Conservation (phyloP, 805 yeast species). For the Teunomyces cretensis region DNA sequence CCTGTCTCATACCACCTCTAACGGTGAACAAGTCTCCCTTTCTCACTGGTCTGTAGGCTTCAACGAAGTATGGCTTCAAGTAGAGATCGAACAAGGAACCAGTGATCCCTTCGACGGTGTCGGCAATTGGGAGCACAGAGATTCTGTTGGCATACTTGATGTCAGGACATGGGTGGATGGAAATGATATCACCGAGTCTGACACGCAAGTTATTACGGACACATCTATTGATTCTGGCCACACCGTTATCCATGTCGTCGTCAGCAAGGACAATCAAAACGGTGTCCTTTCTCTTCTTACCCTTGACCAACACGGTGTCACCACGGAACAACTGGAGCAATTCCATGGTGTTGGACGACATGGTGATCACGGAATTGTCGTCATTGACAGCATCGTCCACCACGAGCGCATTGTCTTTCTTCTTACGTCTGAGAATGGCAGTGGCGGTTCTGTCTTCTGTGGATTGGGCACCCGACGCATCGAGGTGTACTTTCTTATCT, state of each 20-base stretch:
- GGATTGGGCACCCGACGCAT: conserved; percentile 63
- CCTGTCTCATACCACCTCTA: conserved; percentile 99
- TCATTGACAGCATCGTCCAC: conserved; percentile 98
- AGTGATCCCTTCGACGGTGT: conserved; percentile 95
- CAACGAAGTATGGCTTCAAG: conserved; percentile 96
- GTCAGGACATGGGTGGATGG: conserved; percentile 95
- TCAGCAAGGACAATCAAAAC: conserved; percentile 94
- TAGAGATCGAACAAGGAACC: conserved; percentile 95
- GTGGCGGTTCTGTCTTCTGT: conserved; percentile 83
- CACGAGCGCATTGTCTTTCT: conserved; percentile 91
- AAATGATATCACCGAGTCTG: conserved; percentile 87
- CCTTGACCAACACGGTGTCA: conserved; percentile 95
- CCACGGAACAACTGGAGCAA: conserved; percentile 93
- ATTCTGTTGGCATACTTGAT: conserved; percentile 95
- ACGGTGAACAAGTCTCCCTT: conserved; percentile 96
- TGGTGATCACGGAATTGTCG: conserved; percentile 94
- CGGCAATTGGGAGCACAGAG: conserved; percentile 94
- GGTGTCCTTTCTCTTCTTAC: conserved; percentile 97
- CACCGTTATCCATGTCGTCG: conserved; percentile 95
- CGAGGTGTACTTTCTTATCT: conserved; percentile 35
- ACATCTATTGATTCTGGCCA: conserved; percentile 90
- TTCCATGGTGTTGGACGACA: conserved; percentile 95
- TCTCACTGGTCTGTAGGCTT: conserved; percentile 97
- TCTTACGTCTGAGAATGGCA: conserved; percentile 94
- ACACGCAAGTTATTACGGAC: conserved; percentile 94